Evolutionary conservation across 202 grass and related monocot genomes (phyloP).

Genomic region (Setaria viridis): DNA sequence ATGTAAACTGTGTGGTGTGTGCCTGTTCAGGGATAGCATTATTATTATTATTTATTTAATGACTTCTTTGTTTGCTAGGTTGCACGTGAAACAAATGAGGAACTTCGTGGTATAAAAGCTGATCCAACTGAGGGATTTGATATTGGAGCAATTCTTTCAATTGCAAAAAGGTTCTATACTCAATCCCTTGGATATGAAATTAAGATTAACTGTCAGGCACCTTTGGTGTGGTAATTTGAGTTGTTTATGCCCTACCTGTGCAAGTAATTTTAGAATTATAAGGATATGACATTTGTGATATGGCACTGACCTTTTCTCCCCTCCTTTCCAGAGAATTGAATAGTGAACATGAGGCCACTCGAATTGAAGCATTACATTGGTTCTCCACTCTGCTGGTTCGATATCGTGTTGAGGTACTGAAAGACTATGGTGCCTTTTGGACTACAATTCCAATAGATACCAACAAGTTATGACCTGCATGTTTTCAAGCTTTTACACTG

Average conservation of each 20-base stretch:
- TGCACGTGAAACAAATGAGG: slow-evolving; percentile 98
- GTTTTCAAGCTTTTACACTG: slow-evolving; percentile 14
- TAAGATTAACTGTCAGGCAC: background rate
- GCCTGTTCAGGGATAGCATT: background rate
- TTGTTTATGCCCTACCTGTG: background rate
- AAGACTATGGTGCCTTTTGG: slow-evolving; percentile 29
- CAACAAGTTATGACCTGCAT: slow-evolving; percentile 20
- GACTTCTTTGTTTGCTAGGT: slow-evolving; percentile 59
- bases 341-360: slow-evolving; percentile 87
- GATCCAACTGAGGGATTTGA: slow-evolving; percentile 95
- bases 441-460: background rate
- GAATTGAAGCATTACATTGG: slow-evolving; percentile 95
- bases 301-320: slow-evolving; percentile 20
- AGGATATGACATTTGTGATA: background rate
- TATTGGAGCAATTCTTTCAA: slow-evolving; percentile 81
- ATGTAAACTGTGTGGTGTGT: slow-evolving; percentile 8
- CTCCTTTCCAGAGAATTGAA: slow-evolving; percentile 81
- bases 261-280: slow-evolving; percentile 23
- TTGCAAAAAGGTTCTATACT: slow-evolving; percentile 81
- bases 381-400: slow-evolving; percentile 73
- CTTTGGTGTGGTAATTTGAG: background rate
- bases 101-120: slow-evolving; percentile 87
- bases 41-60: slow-evolving; percentile 1
- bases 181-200: slow-evolving; percentile 17
- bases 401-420: slow-evolving; percentile 75